phyloP scores from a whole-genome alignment of 495 filamentous ascomycete species.

The Hypoxylon fuscum region DNA sequence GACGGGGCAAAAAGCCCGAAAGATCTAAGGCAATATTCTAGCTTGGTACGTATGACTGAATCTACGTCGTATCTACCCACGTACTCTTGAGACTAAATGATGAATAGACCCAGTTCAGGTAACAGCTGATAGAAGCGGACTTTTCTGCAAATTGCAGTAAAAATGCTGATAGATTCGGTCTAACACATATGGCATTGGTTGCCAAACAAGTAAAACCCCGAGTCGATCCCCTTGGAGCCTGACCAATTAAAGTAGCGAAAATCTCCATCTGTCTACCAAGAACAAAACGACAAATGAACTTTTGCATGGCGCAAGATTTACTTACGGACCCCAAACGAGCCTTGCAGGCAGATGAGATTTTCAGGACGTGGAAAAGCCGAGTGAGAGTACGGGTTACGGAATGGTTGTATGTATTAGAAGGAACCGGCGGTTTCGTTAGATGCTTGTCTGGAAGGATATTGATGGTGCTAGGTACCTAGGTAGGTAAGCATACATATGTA shows the following conservation, averaged over 20 bases:
- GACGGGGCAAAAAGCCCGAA: conserved; percentile 26
- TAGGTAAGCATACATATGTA: no score
- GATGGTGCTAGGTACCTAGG: no score
- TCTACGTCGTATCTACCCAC: conserved; percentile 18
- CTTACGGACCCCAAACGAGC: no score
- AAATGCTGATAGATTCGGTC: neutral
- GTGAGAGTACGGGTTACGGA: no score
- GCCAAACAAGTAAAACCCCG: conserved; percentile 16
- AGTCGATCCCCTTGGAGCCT: conserved; percentile 26
- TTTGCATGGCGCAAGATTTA: neutral
- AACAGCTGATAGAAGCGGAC: no score
- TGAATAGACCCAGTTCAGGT: no score
- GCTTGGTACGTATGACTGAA: conserved; percentile 20
- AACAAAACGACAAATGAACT: conserved; percentile 31
- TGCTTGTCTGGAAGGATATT: no score
- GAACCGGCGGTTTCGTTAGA: no score
- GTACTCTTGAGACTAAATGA: neutral
- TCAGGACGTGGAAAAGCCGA: no score
- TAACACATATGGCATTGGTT: neutral
- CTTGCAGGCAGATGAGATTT: no score
- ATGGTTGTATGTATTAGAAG: no score
- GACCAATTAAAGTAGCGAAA: conserved; percentile 24
- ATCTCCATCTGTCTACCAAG: conserved; percentile 30
- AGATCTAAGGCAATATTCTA: conserved; percentile 10
- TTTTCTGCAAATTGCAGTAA: no score